Percentiles rank a stretch among this genome's conserved stretches.
These are phyloP conservation scores for Phytopythium montanum DNA, from an alignment of 352 stramenopile genomes.

Conservation along the genomic window DNA sequence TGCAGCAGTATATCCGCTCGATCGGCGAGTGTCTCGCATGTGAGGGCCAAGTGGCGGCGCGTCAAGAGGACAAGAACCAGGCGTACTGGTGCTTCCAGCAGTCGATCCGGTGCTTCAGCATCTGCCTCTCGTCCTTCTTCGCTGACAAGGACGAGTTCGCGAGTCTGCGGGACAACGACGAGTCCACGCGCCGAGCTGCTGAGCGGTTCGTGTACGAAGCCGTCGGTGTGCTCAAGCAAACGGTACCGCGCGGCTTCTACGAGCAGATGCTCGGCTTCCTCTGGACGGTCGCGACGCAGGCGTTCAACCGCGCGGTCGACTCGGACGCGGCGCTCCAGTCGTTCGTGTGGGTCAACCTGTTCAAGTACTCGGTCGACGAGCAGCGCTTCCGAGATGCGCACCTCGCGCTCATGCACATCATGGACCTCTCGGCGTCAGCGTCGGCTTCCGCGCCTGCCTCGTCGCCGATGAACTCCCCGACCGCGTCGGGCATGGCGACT, in stretches of 20 bases:
- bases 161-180: constrained; percentile 18
- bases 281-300: constrained; percentile 61
- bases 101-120: constrained; percentile 65
- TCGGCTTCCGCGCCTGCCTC: constrained; percentile 6
- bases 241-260: constrained; percentile 49
- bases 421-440: constrained; percentile 29
- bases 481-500: constrained; percentile 7
- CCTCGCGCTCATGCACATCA: constrained; percentile 65
- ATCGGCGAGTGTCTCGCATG: constrained; percentile 67
- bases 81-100: constrained; percentile 69
- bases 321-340: constrained; percentile 45
- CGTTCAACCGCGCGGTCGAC: constrained; percentile 29
- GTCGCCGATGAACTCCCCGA: constrained; percentile 8
- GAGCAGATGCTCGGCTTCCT: constrained; percentile 57
- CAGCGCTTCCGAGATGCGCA: constrained; percentile 58
- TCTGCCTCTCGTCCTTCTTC: constrained; percentile 61
- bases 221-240: constrained; percentile 66
- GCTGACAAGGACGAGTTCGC: constrained; percentile 15
- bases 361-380: constrained; percentile 75
- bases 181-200: constrained; percentile 14
- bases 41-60: constrained; percentile 45
- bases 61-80: constrained; percentile 30
- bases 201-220: constrained; percentile 66
- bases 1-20: constrained; percentile 49
- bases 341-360: constrained; percentile 83